A percentile compares a stretch with the other conserved stretches of the same genome.
Conservation (phyloP, 208 protist genomes). For the Wallacemonas sp. region DNA sequence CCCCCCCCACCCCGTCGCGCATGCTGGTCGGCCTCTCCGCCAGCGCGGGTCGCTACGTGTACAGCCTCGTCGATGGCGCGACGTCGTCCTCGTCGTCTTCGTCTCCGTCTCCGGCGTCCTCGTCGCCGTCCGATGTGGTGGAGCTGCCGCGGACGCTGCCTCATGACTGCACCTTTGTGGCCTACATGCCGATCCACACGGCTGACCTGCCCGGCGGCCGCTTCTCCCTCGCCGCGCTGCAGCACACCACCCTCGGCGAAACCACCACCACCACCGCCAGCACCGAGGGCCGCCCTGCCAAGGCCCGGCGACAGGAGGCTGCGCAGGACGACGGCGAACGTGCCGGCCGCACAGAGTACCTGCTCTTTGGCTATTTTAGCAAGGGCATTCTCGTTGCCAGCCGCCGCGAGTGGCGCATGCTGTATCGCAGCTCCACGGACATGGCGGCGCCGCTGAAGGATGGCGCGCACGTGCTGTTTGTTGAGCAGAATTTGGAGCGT, state of each 20-base stretch:
- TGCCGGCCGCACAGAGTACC: not conserved
- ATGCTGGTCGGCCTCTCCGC: slow-evolving; percentile 14
- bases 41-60: slow-evolving; percentile 28
- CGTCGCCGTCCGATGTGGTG: not conserved
- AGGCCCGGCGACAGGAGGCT: not conserved
- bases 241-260: too few relatives aligned
- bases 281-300: not conserved
- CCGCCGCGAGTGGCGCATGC: slow-evolving; percentile 68
- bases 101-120: not conserved
- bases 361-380: slow-evolving; percentile 68
- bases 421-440: slow-evolving; percentile 60
- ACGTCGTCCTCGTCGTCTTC: not conserved
- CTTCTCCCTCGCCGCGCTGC: slow-evolving; percentile 3
- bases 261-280: too few relatives aligned
- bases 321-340: not conserved
- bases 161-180: slow-evolving; percentile 48
- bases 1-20: not conserved
- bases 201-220: not conserved
- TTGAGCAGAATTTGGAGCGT: slow-evolving; percentile 86
- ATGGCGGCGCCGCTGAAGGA: slow-evolving; percentile 66
- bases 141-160: slow-evolving; percentile 35
- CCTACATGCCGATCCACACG: slow-evolving; percentile 16
- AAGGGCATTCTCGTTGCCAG: slow-evolving; percentile 64
- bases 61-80: slow-evolving; percentile 6
- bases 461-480: slow-evolving; percentile 52